phyloP scores from a whole-genome alignment of 805 yeast species.

The Pichia heedii region DNA sequence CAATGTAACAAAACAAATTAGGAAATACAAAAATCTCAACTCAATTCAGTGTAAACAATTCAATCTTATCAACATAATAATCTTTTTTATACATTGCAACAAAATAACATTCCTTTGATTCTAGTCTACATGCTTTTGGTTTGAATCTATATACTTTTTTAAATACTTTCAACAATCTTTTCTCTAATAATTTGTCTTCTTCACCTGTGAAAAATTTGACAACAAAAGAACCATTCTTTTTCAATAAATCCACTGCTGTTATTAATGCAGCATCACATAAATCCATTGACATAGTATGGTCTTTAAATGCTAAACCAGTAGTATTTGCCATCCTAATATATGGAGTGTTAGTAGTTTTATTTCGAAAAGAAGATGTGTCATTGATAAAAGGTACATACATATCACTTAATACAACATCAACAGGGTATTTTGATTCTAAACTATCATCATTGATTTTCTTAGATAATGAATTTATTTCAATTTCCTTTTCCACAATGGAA shows the following conservation, averaged over 20 bases:
- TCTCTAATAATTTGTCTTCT: constrained; percentile 61
- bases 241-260: constrained; percentile 62
- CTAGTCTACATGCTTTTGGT: constrained; percentile 72
- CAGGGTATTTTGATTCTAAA: constrained; percentile 26
- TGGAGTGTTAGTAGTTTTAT: constrained; percentile 66
- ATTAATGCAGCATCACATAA: constrained; percentile 86
- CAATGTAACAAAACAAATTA: too few relatives aligned
- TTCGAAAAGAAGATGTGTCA: constrained; percentile 37
- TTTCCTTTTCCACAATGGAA: constrained; percentile 15
- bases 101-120: constrained; percentile 77
- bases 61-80: constrained; percentile 31
- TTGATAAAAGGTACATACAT: constrained; percentile 68
- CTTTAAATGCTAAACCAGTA: constrained; percentile 70
- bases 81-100: constrained; percentile 49
- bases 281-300: constrained; percentile 81
- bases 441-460: neutral
- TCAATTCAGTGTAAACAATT: constrained; percentile 29
- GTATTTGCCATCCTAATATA: constrained; percentile 91
- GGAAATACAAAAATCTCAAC: neutral
- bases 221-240: constrained; percentile 61
- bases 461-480: constrained; percentile 5
- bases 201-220: constrained; percentile 82
- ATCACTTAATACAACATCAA: constrained; percentile 69
- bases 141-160: constrained; percentile 57
- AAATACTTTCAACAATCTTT: constrained; percentile 50